Percentiles rank a stretch among this genome's conserved stretches.
These are phyloP conservation scores for Rugosomyces carneus DNA, from an alignment of 1,284 basidiomycete species.

Conservation along the genomic window DNA sequence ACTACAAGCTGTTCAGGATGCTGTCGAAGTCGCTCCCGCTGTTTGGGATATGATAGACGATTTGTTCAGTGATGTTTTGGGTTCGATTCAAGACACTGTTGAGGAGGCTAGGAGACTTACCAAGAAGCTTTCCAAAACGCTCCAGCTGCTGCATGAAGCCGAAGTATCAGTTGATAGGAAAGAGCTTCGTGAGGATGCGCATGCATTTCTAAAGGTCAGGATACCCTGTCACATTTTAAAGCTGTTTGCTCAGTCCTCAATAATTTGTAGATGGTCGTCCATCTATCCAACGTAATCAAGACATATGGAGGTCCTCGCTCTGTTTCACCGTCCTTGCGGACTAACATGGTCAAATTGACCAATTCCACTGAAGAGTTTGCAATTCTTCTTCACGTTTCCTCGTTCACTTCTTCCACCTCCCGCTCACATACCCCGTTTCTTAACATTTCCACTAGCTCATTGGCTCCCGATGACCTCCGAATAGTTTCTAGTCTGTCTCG, in stretches of 20 bases:
- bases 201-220: conserved; percentile 65
- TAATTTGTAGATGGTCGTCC: conserved; percentile 52
- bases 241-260: neutral
- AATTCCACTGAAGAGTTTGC: conserved; percentile 76
- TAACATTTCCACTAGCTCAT: conserved; percentile 15
- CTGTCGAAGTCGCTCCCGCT: conserved; percentile 62
- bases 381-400: conserved; percentile 74
- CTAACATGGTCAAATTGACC: conserved; percentile 64
- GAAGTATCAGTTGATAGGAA: conserved; percentile 45
- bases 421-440: conserved; percentile 58
- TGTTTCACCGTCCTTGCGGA: conserved; percentile 53
- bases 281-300: conserved; percentile 63
- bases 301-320: conserved; percentile 45
- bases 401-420: conserved; percentile 53
- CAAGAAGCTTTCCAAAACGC: conserved; percentile 45
- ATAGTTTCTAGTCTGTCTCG: conserved; percentile 52
- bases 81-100: conserved; percentile 46
- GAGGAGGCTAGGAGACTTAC: conserved; percentile 54
- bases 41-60: conserved; percentile 71
- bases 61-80: conserved; percentile 41
- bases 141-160: conserved; percentile 45
- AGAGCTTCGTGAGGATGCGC: conserved; percentile 62
- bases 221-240: conserved; percentile 1
- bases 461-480: conserved; percentile 33
- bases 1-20: conserved; percentile 59